A percentile compares a stretch with the other conserved stretches of the same genome.
phyloP scores from a whole-genome alignment of 768 basidiomycete species.

The Leucosporidium scottii region DNA sequence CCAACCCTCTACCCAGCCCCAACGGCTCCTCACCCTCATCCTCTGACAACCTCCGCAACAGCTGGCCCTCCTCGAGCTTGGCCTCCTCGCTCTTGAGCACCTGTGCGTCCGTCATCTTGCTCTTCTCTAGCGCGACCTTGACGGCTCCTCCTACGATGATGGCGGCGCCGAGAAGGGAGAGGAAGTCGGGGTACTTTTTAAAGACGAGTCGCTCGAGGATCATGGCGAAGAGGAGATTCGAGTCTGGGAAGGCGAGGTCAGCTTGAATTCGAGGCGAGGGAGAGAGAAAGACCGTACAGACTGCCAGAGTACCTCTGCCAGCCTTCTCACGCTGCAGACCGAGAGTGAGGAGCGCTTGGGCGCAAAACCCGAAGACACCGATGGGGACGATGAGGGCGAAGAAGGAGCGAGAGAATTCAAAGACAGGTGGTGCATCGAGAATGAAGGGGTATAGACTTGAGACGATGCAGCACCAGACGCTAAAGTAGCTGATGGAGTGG shows the following conservation, averaged over 20 bases:
- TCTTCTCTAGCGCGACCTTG: constrained; percentile 23
- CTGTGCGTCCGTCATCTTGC: neutral
- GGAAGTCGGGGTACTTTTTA: constrained; percentile 52
- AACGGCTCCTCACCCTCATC: too few relatives aligned
- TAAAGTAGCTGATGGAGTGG: constrained; percentile 64
- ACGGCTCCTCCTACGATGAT: constrained; percentile 46
- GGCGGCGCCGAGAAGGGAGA: constrained; percentile 57
- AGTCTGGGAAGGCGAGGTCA: neutral
- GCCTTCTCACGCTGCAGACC: constrained; percentile 63
- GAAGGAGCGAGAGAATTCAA: constrained; percentile 31
- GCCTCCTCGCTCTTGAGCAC: too few relatives aligned
- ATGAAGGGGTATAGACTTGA: constrained; percentile 31
- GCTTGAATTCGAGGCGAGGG: neutral
- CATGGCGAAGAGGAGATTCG: constrained; percentile 43
- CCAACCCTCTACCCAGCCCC: too few relatives aligned
- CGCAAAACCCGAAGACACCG: constrained; percentile 45
- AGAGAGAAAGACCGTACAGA: constrained; percentile 43
- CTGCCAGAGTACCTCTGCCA: constrained; percentile 55
- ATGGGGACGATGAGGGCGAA: constrained; percentile 34
- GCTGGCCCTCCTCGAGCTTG: too few relatives aligned
- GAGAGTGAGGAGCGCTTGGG: constrained; percentile 53
- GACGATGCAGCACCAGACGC: constrained; percentile 49
- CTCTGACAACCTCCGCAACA: too few relatives aligned
- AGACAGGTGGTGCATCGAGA: constrained; percentile 36
- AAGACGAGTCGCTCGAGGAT: constrained; percentile 62